Evolutionary conservation across 2,329 filamentous ascomycete species (phyloP), one percentile per base, ranked within the genome.

Genomic region (Sordariomycetes sp.): DNA sequence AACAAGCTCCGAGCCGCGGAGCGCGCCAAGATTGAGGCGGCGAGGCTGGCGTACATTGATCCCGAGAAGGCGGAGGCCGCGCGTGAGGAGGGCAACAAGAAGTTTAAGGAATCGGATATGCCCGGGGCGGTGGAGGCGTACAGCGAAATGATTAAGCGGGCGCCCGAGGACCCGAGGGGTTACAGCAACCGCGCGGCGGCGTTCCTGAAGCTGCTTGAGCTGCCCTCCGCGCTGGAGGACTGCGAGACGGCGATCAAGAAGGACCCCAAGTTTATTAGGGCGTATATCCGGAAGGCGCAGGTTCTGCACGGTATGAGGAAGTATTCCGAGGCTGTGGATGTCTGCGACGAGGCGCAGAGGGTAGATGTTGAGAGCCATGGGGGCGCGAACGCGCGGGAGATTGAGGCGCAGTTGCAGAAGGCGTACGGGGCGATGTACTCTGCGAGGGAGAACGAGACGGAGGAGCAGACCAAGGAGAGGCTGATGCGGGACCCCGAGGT

Each of bases 101-200:
- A 95, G 74, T 99, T 99, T 81, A 97, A 97, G 79, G 90, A 90
- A 65, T 86, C 82, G 35, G 91, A 99, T 73, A 97, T 91, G 88
- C 92, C 94, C 12, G 94, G 82, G 56, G 94, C 94, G 10, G 91
- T 99, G 32, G 90, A 90, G 52, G 90, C 92, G 1, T 99, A 99
- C 76, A 83, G 79, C 1, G 94, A 99, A 76, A 96, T 97, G 91
- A 87, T 87, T 72, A 96, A 96, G 81, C 90, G 94, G 59, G 87
- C 90, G 0, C 94, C 95, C 6, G 81, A 95, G 0, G 94, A 99
- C 68, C 86, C 94, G 48, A 86, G 95, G 64, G 92, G 94, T 51
- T 99, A 94, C 80, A 95, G 89, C 69, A 99, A 99, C 80, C 90
- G 94, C 64, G 94, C 94, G 7, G 94, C 94, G 4, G 95, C 94